Evolutionary conservation across 2,329 filamentous ascomycete species (phyloP).

Genomic region (Penicillium glabrum): DNA sequence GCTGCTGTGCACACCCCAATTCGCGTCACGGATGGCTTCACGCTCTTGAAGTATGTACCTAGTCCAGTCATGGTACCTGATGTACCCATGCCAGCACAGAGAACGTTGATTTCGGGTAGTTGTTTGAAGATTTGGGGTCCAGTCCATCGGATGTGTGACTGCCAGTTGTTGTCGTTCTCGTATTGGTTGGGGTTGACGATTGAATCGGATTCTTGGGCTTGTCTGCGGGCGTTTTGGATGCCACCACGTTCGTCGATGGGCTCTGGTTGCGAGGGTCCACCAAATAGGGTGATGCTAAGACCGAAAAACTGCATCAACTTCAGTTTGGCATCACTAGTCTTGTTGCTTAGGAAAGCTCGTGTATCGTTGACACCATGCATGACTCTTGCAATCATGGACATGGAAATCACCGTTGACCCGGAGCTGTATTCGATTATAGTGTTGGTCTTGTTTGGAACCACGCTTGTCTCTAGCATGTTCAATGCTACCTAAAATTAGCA

Average conservation of each 20-base stretch:
- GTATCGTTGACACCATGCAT: conserved; percentile 54
- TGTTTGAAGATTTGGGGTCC: conserved; percentile 59
- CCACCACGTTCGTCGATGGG: conserved; percentile 55
- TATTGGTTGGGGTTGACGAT: conserved; percentile 59
- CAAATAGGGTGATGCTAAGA: conserved; percentile 58
- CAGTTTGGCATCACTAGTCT: conserved; percentile 55
- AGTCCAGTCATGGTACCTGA: conserved; percentile 54
- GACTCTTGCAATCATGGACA: conserved; percentile 56
- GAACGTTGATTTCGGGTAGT: conserved; percentile 56
- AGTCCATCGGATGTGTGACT: conserved; percentile 58
- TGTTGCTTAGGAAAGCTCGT: conserved; percentile 59
- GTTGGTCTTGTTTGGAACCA: conserved; percentile 47
- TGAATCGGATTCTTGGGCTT: conserved; percentile 44
- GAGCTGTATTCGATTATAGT: conserved; percentile 62
- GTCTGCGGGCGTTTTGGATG: conserved; percentile 49
- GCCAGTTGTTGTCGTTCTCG: conserved; percentile 49
- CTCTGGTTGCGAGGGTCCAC: conserved; percentile 60
- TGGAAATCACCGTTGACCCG: conserved; percentile 62
- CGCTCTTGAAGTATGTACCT: conserved; percentile 50
- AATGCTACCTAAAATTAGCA: conserved; percentile 38
- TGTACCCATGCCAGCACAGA: conserved; percentile 60
- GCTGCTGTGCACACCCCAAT: conserved; percentile 56
- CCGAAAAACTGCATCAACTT: conserved; percentile 62
- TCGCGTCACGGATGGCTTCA: conserved; percentile 43
- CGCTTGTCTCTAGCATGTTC: conserved; percentile 50